Evolutionary conservation across 2,329 filamentous ascomycete species (phyloP), one percentile per base, ranked within the genome.

Genomic region (Paramyrothecium sp.): DNA sequence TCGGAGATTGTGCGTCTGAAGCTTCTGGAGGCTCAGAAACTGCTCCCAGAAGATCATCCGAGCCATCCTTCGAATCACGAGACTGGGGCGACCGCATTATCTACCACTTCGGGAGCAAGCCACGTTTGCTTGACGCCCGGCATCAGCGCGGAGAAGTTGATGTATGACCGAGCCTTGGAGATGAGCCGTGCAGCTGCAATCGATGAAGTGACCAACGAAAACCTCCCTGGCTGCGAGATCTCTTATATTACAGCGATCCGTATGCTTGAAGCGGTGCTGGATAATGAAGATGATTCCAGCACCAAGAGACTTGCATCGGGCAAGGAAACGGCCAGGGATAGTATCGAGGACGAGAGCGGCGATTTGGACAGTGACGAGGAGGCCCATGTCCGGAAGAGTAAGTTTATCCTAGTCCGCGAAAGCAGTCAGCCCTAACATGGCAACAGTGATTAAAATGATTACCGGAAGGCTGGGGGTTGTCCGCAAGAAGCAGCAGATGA

Each of bases 151-250:
- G 95, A 98, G 77, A 97, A 93, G 75, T 80, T 99, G 50, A 97
- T 99, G 92, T 99, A 97, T 70, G 95, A 99, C 65, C 90, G 95
- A 51, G 95, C 95, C 0, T 79, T 98, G 21, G 95, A 99, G 72
- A 98, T 99, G 95, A 97, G 92, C 71, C 87, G 92, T 54, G 87
- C 91, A 3, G 94, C 95, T 8, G 95, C 95, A 8, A 95, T 98
- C 69, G 96, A 96, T 66, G 95, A 99, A 75, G 90, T 99, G 53
- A 92, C 95, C 2, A 92, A 94, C 57, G 91, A 95, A 61, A 93
- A 98, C 71, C 79, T 98, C 22, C 76, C 80, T 1, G 92, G 92
- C 17, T 98, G 94, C 69, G 93, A 98, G 69, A 87, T 97, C 23
- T 93, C 92, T 19, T 99, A 99, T 70, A 83, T 91, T 55, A 98